These are phyloP conservation scores for Ceratocystis harringtonii DNA, from an alignment of 2,329 filamentous ascomycete genomes.

Conservation along the genomic window DNA sequence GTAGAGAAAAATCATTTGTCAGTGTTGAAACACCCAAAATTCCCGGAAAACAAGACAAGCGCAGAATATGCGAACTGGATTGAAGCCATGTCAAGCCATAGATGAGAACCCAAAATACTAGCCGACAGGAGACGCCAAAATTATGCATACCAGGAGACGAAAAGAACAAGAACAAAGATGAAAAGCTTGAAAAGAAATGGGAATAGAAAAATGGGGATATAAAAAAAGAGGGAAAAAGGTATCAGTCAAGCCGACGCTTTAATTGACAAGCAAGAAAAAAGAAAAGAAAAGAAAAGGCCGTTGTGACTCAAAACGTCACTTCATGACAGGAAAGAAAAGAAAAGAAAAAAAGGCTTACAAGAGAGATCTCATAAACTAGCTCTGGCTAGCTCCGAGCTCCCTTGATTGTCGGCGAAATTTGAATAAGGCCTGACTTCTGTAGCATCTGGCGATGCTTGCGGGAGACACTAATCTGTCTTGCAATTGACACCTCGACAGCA, in stretches of 20 bases:
- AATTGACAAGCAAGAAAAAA: neutral
- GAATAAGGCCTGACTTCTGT: slow-evolving; percentile 16
- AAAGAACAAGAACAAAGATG: neutral
- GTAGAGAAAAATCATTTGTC: neutral
- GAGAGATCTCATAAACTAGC: slow-evolving; percentile 8
- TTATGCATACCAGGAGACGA: neutral
- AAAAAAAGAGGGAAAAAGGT: neutral
- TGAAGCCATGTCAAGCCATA: neutral
- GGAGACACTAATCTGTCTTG: slow-evolving; percentile 51
- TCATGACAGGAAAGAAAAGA: slow-evolving; percentile 15
- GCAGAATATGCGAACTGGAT: neutral
- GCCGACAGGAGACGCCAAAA: slow-evolving; percentile 7
- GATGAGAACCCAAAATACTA: neutral
- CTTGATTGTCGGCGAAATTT: slow-evolving; percentile 12
- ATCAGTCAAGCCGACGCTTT: no score
- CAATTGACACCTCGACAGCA: slow-evolving; percentile 51
- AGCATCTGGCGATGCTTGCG: slow-evolving; percentile 45
- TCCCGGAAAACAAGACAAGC: neutral
- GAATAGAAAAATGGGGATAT: neutral
- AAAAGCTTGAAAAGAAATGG: neutral
- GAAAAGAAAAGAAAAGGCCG: slow-evolving; percentile 17
- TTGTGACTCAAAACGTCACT: neutral
- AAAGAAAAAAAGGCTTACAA: slow-evolving; percentile 13
- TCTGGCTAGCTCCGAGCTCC: slow-evolving; percentile 20
- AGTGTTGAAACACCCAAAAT: neutral